A percentile compares a stretch with the other conserved stretches of the same genome.
Conservation (phyloP, 2,329 filamentous ascomycete species). For the Catunica adiposa region DNA sequence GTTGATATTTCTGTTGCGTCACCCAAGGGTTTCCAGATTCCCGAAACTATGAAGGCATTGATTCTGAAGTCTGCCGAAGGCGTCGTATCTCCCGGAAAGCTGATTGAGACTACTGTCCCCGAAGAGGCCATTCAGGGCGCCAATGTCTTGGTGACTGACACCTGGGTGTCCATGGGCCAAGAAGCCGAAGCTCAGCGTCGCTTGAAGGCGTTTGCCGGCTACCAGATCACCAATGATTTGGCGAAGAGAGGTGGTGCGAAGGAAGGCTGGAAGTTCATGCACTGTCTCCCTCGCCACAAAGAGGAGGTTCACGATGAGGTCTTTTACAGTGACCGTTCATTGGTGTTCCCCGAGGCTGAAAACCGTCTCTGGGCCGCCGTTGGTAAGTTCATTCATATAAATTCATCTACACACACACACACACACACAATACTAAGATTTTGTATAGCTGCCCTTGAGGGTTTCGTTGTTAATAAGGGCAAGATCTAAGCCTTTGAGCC, state of each 20-base stretch:
- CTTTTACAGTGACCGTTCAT: conserved; percentile 69
- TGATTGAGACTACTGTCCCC: conserved; percentile 61
- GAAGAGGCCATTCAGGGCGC: conserved; percentile 75
- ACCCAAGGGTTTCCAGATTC: conserved; percentile 70
- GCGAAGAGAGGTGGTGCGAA: conserved; percentile 75
- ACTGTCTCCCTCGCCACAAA: conserved; percentile 79
- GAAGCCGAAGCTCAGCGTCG: conserved; percentile 68
- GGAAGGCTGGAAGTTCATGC: conserved; percentile 91
- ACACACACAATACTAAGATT: conserved; percentile 5
- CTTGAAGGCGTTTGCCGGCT: conserved; percentile 69
- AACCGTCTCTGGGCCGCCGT: conserved; percentile 87
- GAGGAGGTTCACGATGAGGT: conserved; percentile 93
- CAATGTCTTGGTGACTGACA: conserved; percentile 87
- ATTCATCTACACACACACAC: neutral
- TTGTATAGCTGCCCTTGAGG: conserved; percentile 53
- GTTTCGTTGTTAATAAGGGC: conserved; percentile 88
- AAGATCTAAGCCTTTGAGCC: conserved; percentile 35
- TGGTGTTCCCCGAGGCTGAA: conserved; percentile 89
- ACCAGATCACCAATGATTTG: conserved; percentile 77
- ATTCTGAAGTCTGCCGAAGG: conserved; percentile 48
- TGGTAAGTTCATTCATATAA: conserved; percentile 30
- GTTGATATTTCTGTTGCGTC: conserved; percentile 77
- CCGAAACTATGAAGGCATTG: conserved; percentile 52
- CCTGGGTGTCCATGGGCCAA: conserved; percentile 97
- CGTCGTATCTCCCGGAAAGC: conserved; percentile 42